These are phyloP conservation scores for Trichopus zeylanicus DNA, from an alignment of 116 monocot species.

Conservation along the genomic window DNA sequence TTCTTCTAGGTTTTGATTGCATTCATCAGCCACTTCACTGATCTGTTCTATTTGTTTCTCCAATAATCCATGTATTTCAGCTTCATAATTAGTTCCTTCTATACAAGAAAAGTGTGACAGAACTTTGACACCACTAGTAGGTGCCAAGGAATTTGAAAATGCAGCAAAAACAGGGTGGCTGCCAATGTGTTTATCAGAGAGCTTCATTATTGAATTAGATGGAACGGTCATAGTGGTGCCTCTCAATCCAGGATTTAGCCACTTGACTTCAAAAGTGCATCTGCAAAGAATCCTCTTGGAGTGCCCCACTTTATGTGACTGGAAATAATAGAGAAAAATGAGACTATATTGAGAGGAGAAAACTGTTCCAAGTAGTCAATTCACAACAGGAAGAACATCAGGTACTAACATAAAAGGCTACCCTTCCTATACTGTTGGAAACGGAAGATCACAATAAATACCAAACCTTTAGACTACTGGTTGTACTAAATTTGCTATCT, in stretches of 20 bases:
- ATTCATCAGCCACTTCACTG: constrained; percentile 29
- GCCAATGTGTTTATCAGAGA: constrained; percentile 31
- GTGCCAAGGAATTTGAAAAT: constrained; percentile 26
- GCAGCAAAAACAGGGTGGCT: constrained; percentile 24
- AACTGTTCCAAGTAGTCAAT: neutral
- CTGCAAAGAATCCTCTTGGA: constrained; percentile 45
- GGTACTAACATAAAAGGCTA: neutral
- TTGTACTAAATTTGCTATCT: too few relatives aligned
- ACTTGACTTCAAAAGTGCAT: constrained; percentile 54
- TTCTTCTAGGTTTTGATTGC: constrained; percentile 11
- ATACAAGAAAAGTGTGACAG: constrained; percentile 12
- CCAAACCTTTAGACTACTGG: too few relatives aligned
- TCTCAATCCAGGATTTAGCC: constrained; percentile 26
- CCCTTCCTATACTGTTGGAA: too few relatives aligned
- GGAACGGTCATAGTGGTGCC: constrained; percentile 27
- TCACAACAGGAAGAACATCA: neutral
- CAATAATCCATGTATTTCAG: constrained; percentile 17
- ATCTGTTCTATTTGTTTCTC: constrained; percentile 51
- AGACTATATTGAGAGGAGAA: neutral
- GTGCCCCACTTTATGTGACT: constrained; percentile 46
- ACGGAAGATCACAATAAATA: too few relatives aligned
- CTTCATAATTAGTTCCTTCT: constrained; percentile 27
- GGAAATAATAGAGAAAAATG: constrained; percentile 9
- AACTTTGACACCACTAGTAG: constrained; percentile 14
- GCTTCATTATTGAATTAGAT: constrained; percentile 36